Percentiles rank a stretch among this genome's conserved stretches.
These are phyloP conservation scores for Penicillium sp. DNA, from an alignment of 2,329 filamentous ascomycete species.

Conservation along the genomic window DNA sequence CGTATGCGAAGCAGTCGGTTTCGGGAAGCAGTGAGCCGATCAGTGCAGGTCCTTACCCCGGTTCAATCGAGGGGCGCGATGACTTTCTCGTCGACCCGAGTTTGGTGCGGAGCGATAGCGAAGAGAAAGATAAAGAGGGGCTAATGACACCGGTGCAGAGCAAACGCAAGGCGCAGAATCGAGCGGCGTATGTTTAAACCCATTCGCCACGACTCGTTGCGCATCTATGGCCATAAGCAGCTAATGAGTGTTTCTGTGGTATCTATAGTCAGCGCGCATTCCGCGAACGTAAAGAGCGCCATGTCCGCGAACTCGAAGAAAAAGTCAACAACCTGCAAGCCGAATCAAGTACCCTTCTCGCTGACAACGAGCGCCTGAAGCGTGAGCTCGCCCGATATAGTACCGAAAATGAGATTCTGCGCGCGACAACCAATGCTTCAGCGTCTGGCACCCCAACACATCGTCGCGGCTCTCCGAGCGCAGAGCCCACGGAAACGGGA, in stretches of 20 bases:
- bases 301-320: slow-evolving; percentile 89
- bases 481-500: slow-evolving; percentile 60
- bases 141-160: slow-evolving; percentile 60
- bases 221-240: background rate
- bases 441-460: background rate
- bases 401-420: slow-evolving; percentile 91
- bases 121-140: slow-evolving; percentile 62
- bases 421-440: slow-evolving; percentile 69
- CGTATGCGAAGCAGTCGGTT: slow-evolving; percentile 39
- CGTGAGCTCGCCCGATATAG: slow-evolving; percentile 80
- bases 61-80: slow-evolving; percentile 37
- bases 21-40: slow-evolving; percentile 36
- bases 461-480: background rate
- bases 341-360: slow-evolving; percentile 71
- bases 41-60: slow-evolving; percentile 29
- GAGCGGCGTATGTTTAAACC: slow-evolving; percentile 65
- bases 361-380: slow-evolving; percentile 86
- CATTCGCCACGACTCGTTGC: background rate
- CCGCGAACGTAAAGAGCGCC: slow-evolving; percentile 91
- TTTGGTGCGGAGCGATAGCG: slow-evolving; percentile 54
- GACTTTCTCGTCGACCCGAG: slow-evolving; percentile 31
- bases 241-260: background rate
- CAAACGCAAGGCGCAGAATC: slow-evolving; percentile 72
- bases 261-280: slow-evolving; percentile 83
- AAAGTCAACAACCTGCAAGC: slow-evolving; percentile 80